These are phyloP conservation scores for Paramecium bursaria DNA, from an alignment of 73 alveolate species.

Conservation along the genomic window DNA sequence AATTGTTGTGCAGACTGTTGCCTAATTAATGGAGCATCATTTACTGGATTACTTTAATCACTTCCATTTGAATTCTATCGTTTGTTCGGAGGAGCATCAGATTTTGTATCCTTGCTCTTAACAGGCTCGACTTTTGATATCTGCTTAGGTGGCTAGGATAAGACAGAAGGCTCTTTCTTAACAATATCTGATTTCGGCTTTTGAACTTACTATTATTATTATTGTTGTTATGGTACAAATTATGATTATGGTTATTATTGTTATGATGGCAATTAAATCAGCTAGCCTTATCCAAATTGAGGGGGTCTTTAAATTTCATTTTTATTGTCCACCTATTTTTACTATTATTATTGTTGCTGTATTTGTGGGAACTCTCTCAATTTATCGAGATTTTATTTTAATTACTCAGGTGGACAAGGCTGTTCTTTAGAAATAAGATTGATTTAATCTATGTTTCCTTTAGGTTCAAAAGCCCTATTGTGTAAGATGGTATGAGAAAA, in stretches of 20 bases:
- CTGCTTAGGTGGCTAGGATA: neutral
- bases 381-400: constrained; percentile 7
- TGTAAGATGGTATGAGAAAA: constrained; percentile 73
- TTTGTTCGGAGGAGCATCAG: neutral
- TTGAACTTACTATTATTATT: neutral
- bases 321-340: neutral
- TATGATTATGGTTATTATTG: neutral
- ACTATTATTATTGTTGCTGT: neutral
- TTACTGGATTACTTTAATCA: no score
- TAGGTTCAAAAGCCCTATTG: constrained; percentile 34
- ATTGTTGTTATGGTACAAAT: neutral
- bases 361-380: neutral
- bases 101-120: no score
- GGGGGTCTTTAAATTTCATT: constrained; percentile 4
- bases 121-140: neutral
- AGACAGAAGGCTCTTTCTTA: constrained; percentile 1
- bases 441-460: constrained; percentile 31
- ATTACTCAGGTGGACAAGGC: constrained; percentile 30
- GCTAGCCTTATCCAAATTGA: no score
- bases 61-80: constrained; percentile 21
- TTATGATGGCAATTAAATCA: no score
- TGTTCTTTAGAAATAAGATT: constrained; percentile 23
- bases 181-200: neutral
- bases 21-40: neutral
- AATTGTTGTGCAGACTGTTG: neutral